Base-by-base conservation (phyloP, 2,329 filamentous ascomycete genomes). In the Fusarium cyanostomum region DNA sequence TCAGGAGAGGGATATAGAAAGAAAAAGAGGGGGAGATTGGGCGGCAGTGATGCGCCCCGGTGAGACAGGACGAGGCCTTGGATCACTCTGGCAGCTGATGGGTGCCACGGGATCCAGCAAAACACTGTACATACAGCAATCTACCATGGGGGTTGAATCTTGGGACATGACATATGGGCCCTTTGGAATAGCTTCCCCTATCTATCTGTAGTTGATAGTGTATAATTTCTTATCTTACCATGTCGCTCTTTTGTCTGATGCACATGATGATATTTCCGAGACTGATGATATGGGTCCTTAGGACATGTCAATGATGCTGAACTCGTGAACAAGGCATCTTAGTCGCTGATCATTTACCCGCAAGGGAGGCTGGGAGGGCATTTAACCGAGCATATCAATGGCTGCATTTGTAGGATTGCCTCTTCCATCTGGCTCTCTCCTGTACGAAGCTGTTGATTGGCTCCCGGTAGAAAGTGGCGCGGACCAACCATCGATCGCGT, bases 121-220 rank as follows among this genome's bases (percentile, higher is more conserved):
- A 64, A 62, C 68, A 61, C 52, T 60, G 62, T 70, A 70, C 60
- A 70, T 66, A 56, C 34, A 60, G 56, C 56, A 57, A 65, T 66
- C 54, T 59, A 59, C 53, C 56, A 55, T 62, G 56, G 64, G 64
- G 67, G 55, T 64, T 53, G 55, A 64, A 56, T 54, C 60, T 67
- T 62, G 59, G 62, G 62, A 71, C 52, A 64, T 54, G 60, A 57
- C 49, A 62, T 59, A 49, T 64, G 53, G 59, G 55, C 60, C 68
- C 60, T 59, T 59, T 68, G 66, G 64, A 69, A 68, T 71, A 73
- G 71, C 69, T 73, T 69, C 54, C 35, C 46, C 44, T 66, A 64
- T 67, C 65, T 69, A 68, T 70, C 70, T 74, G 66, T 72, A 75
- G 73, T 74, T 54, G 69, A 73, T 75, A 75, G 72, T 75, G 73